A percentile compares a stretch with the other conserved stretches of the same genome.
phyloP scores from a whole-genome alignment of 2,329 filamentous ascomycete species.

The Didymella exigua region DNA sequence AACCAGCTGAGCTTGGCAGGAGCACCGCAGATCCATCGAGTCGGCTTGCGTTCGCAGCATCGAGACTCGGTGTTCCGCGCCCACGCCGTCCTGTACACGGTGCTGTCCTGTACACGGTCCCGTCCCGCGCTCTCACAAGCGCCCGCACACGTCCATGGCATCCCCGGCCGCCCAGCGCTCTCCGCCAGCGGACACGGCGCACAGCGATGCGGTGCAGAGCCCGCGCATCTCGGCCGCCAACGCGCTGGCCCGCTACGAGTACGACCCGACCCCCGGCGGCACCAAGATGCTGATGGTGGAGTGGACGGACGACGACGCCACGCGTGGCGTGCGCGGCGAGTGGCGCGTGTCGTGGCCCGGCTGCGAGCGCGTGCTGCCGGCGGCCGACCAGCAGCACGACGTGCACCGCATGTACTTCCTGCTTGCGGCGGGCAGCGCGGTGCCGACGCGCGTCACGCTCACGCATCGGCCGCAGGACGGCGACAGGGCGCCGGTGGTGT shows the following conservation, averaged over 20 bases:
- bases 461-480: conserved; percentile 56
- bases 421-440: conserved; percentile 70
- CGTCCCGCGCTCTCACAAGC: conserved; percentile 34
- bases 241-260: conserved; percentile 85
- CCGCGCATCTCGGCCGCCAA: conserved; percentile 57
- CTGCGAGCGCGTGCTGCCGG: conserved; percentile 73
- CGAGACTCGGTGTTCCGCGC: conserved; percentile 38
- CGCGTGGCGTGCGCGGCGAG: conserved; percentile 55
- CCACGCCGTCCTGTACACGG: conserved; percentile 40
- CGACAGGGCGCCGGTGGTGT: conserved; percentile 51
- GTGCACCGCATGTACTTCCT: conserved; percentile 78
- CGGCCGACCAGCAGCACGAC: conserved; percentile 62
- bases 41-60: conserved; percentile 38
- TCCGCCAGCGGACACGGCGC: conserved; percentile 51
- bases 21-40: conserved; percentile 14
- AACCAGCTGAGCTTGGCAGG: conserved; percentile 18
- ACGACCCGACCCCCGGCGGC: conserved; percentile 75
- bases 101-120: conserved; percentile 37
- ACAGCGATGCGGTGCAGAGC: conserved; percentile 52
- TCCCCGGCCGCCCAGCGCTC: conserved; percentile 46
- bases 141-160: too few species aligned
- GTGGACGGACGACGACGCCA: conserved; percentile 71
- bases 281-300: conserved; percentile 94
- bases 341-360: conserved; percentile 88
- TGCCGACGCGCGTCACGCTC: conserved; percentile 76